Evolutionary conservation across 768 basidiomycete genomes (phyloP).

Genomic region (Tylopilus subfusipes): DNA sequence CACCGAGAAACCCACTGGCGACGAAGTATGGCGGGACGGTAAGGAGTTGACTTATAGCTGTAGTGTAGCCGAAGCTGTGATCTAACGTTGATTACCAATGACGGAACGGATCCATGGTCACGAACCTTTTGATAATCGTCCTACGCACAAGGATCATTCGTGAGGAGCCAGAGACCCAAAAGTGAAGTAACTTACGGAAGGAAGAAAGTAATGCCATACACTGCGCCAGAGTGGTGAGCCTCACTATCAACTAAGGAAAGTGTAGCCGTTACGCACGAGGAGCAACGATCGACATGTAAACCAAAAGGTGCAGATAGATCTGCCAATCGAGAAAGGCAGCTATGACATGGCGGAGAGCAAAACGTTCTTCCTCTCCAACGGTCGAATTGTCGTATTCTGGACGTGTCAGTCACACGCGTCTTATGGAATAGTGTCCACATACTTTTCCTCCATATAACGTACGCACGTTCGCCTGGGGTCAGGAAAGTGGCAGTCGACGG

Average conservation of each 20-base stretch:
- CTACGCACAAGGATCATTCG: conserved; percentile 27
- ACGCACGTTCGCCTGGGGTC: conserved; percentile 15
- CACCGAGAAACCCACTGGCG: conserved; percentile 46
- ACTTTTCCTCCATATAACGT: conserved; percentile 20
- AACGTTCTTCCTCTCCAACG: conserved; percentile 47
- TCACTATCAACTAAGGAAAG: neutral
- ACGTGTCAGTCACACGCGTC: conserved; percentile 54
- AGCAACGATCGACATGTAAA: conserved; percentile 47
- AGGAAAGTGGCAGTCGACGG: conserved; percentile 19
- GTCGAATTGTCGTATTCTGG: conserved; percentile 33
- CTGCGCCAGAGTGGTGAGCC: conserved; percentile 30
- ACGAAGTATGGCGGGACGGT: conserved; percentile 66
- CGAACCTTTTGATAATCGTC: conserved; percentile 54
- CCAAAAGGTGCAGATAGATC: conserved; percentile 26
- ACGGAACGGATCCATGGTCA: neutral
- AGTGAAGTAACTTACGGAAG: conserved; percentile 48
- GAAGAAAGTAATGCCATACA: conserved; percentile 70
- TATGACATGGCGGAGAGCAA: conserved; percentile 50
- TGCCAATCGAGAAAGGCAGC: conserved; percentile 64
- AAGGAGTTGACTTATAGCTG: conserved; percentile 58
- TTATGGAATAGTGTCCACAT: neutral
- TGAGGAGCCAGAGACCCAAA: neutral
- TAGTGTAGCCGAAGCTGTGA: conserved; percentile 54
- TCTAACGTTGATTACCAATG: neutral
- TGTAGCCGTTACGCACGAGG: conserved; percentile 45